These are phyloP conservation scores for Avena insularis DNA, from an alignment of 176 grass and related monocot genomes.

Conservation along the genomic window DNA sequence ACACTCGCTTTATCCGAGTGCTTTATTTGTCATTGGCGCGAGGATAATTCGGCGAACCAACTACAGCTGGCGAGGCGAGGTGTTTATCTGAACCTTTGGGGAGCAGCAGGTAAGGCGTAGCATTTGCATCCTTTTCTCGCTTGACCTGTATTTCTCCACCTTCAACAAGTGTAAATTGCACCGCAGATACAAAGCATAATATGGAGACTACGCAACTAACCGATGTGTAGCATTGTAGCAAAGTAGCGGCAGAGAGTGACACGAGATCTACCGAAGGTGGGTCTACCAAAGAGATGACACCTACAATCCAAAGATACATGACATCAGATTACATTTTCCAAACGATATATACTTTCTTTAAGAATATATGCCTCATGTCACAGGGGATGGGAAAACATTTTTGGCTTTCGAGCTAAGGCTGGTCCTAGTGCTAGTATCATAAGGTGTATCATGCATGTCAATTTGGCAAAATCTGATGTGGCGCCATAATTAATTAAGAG, in stretches of 20 bases:
- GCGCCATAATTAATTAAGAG: no score
- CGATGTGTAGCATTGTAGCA: conserved; percentile 31
- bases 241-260: conserved; percentile 52
- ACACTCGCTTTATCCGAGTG: conserved; percentile 1
- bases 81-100: conserved; percentile 7
- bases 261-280: conserved; percentile 17
- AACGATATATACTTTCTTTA: not conserved
- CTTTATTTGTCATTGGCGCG: conserved; percentile 15
- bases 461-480: no score
- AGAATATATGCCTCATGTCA: not conserved
- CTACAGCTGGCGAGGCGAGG: conserved; percentile 40
- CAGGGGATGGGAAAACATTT: not conserved
- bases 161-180: conserved; percentile 25
- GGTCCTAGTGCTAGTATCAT: no score
- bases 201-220: not conserved
- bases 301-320: conserved; percentile 17
- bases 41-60: conserved; percentile 37
- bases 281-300: not conserved
- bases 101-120: conserved; percentile 39
- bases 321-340: conserved; percentile 4
- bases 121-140: conserved; percentile 44
- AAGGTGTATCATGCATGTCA: no score
- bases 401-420: not conserved
- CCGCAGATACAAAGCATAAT: conserved; percentile 25
- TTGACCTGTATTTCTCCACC: conserved; percentile 30